These are phyloP conservation scores for Penicillium sp. DNA, from an alignment of 2,329 filamentous ascomycete genomes.

Conservation along the genomic window DNA sequence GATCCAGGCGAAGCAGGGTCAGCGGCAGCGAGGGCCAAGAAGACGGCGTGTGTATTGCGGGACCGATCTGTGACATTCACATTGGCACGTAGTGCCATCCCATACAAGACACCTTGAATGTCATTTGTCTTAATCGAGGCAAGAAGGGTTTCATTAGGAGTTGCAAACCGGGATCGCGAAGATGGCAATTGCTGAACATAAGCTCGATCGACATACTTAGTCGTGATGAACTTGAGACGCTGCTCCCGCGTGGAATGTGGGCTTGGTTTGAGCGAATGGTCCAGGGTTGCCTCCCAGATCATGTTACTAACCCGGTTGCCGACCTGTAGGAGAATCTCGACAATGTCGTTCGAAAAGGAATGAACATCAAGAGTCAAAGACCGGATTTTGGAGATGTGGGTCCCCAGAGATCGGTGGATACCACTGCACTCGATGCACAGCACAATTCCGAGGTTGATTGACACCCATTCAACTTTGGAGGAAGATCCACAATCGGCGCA, in stretches of 20 bases:
- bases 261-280: constrained; percentile 69
- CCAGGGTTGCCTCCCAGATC: constrained; percentile 88
- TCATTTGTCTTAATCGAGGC: constrained; percentile 96
- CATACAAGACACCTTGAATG: constrained; percentile 88
- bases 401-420: constrained; percentile 92
- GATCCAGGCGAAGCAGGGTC: constrained; percentile 76
- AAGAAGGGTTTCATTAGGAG: constrained; percentile 82
- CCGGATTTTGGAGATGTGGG: constrained; percentile 95
- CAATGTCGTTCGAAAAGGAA: constrained; percentile 94
- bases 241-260: constrained; percentile 83
- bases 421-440: constrained; percentile 98
- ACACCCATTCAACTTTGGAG: constrained; percentile 96
- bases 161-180: constrained; percentile 71
- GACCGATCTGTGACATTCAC: constrained; percentile 85
- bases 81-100: constrained; percentile 80
- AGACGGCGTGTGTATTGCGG: constrained; percentile 83
- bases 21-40: constrained; percentile 85
- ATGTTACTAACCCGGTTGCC: constrained; percentile 95
- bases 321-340: constrained; percentile 86
- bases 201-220: constrained; percentile 84
- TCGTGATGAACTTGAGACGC: constrained; percentile 88
- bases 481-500: constrained; percentile 93
- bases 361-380: constrained; percentile 93
- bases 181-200: constrained; percentile 74
- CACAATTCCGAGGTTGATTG: constrained; percentile 94